Evolutionary conservation across 331 rosid species (phyloP).

Genomic region (Acacia pycnantha): DNA sequence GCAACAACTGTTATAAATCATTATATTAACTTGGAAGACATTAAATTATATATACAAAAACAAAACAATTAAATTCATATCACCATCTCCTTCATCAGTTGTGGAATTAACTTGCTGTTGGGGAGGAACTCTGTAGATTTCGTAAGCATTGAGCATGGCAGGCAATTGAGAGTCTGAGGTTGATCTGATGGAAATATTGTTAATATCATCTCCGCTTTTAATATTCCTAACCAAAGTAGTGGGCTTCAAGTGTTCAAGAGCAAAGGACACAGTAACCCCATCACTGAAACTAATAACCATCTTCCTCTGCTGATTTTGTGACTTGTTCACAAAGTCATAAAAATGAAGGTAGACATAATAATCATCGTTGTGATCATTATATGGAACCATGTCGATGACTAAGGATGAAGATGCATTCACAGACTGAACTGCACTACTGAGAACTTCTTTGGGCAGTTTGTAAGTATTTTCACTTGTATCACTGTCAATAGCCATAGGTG

Average conservation of each 20-base stretch:
- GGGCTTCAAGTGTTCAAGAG: background rate
- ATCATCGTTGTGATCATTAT: background rate
- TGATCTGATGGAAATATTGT: background rate
- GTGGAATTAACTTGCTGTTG: background rate
- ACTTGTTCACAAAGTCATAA: constrained; percentile 17
- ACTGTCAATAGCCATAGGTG: background rate
- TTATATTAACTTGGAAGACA: too few species aligned
- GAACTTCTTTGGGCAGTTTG: background rate
- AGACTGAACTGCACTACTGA: background rate
- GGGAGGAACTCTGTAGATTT: background rate
- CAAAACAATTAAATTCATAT: background rate
- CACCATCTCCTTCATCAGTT: background rate
- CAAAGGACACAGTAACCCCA: background rate
- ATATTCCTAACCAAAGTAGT: background rate
- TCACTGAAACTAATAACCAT: background rate
- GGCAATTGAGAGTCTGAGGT: background rate
- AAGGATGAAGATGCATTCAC: background rate
- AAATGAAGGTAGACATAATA: constrained; percentile 31
- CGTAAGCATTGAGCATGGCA: background rate
- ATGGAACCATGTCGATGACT: background rate
- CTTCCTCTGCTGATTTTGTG: background rate
- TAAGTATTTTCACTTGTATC: background rate
- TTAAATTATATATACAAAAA: too few species aligned
- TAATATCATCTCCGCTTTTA: background rate
- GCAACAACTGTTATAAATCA: background rate